These are phyloP conservation scores for Aureobasidium sp. DNA, from an alignment of 2,329 filamentous ascomycete genomes.

Conservation along the genomic window DNA sequence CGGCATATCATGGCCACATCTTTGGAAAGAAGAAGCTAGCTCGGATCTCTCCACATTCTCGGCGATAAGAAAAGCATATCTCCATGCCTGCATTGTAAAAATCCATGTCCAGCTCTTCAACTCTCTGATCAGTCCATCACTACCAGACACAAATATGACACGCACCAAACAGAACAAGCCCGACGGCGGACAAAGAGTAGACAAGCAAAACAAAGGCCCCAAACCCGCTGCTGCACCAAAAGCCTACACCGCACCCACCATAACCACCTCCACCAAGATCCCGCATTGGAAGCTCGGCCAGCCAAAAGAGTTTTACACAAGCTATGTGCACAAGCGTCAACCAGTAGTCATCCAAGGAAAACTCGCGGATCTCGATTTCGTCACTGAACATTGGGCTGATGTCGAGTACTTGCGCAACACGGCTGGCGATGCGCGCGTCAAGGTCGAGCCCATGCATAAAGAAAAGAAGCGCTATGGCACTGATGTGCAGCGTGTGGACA, in stretches of 20 bases:
- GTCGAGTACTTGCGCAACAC: conserved; percentile 6
- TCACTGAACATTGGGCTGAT: background rate
- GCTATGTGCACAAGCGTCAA: background rate
- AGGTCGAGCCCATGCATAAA: conserved; percentile 13
- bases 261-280: background rate
- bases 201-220: background rate
- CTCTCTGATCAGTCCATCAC: background rate
- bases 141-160: background rate
- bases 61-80: background rate
- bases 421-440: conserved; percentile 2
- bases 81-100: background rate
- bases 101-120: background rate
- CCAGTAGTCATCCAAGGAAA: background rate
- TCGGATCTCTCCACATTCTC: background rate
- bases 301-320: background rate
- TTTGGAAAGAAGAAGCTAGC: too few species aligned
- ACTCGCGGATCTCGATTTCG: background rate
- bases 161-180: conserved; percentile 6
- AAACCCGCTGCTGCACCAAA: background rate
- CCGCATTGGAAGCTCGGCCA: background rate
- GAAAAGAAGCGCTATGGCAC: conserved; percentile 13
- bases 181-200: background rate
- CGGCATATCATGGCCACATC: too few species aligned
- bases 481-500: conserved; percentile 1
- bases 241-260: background rate